phyloP scores from a whole-genome alignment of 2,329 filamentous ascomycete species.

The Sarocladiaceae sp. region DNA sequence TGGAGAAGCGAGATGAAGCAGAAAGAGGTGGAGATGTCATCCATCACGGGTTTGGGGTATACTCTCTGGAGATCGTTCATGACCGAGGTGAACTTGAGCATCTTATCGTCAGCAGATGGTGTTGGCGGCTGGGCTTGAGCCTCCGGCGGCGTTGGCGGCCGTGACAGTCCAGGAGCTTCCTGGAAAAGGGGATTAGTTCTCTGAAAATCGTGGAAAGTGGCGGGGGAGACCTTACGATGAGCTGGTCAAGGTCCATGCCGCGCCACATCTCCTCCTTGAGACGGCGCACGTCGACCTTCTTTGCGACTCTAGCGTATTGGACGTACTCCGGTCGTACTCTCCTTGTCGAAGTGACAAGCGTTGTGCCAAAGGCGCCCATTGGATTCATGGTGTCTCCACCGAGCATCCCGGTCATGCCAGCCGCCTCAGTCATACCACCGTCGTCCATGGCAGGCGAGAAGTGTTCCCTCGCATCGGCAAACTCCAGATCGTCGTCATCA shows the following conservation, averaged over 20 bases:
- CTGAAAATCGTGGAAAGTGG: background rate
- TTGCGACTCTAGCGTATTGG: conserved; percentile 63
- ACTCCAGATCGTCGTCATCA: conserved; percentile 65
- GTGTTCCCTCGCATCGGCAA: conserved; percentile 74
- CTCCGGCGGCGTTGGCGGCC: conserved; percentile 26
- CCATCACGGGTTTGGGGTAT: conserved; percentile 79
- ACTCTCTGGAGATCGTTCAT: conserved; percentile 85
- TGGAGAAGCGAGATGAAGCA: conserved; percentile 94
- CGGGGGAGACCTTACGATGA: conserved; percentile 37
- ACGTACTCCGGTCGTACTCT: conserved; percentile 62
- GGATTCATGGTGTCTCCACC: conserved; percentile 41
- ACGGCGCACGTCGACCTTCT: conserved; percentile 63
- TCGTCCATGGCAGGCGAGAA: conserved; percentile 61
- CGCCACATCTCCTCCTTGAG: conserved; percentile 67
- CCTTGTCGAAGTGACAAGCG: conserved; percentile 58
- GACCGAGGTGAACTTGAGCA: conserved; percentile 79
- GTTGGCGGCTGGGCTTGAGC: conserved; percentile 17
- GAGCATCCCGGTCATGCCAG: conserved; percentile 45
- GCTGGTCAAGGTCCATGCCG: conserved; percentile 52
- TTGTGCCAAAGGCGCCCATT: conserved; percentile 54
- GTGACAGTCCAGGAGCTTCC: conserved; percentile 8
- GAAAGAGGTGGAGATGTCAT: conserved; percentile 86
- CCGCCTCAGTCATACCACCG: conserved; percentile 37
- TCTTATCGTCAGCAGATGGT: conserved; percentile 35
- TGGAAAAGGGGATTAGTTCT: background rate